Evolutionary conservation across 1,284 basidiomycete species (phyloP).

Genomic region (Pseudozyma hubeiensis): DNA sequence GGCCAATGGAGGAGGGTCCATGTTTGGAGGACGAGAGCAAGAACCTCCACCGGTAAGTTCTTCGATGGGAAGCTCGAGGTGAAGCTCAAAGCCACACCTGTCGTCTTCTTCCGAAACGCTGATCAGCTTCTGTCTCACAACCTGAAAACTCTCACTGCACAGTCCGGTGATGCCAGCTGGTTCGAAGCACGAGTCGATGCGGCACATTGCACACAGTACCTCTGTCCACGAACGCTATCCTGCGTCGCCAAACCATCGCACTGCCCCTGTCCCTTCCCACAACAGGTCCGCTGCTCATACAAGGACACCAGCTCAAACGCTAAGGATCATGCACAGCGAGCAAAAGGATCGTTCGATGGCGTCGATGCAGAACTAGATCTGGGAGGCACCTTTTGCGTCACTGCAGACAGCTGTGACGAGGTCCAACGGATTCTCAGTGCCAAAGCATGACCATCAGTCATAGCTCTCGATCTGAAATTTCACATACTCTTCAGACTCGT

Average conservation of each 20-base stretch:
- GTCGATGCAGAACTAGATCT: conserved; percentile 47
- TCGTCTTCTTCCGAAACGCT: neutral
- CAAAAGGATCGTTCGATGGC: conserved; percentile 42
- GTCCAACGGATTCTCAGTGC: conserved; percentile 24
- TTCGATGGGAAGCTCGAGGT: neutral
- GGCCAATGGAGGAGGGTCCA: conserved; percentile 37
- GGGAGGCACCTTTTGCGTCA: conserved; percentile 54
- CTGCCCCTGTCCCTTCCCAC: conserved; percentile 62
- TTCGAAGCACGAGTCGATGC: conserved; percentile 60
- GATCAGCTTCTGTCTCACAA: neutral
- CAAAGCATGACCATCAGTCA: conserved; percentile 17
- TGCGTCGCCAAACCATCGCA: conserved; percentile 61
- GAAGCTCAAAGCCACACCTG: too few species aligned
- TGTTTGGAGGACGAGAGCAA: conserved; percentile 46
- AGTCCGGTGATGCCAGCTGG: conserved; percentile 59
- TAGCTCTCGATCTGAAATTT: neutral
- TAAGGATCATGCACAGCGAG: conserved; percentile 14
- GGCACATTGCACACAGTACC: conserved; percentile 55
- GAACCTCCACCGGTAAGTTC: conserved; percentile 57
- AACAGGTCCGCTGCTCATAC: conserved; percentile 57
- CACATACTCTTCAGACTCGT: neutral
- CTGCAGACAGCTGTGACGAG: conserved; percentile 51
- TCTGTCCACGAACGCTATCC: conserved; percentile 62
- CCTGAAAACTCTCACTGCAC: neutral
- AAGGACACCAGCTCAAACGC: conserved; percentile 39